These are phyloP conservation scores for Solanum chacoense DNA, from an alignment of 305 asterid genomes.

Conservation along the genomic window DNA sequence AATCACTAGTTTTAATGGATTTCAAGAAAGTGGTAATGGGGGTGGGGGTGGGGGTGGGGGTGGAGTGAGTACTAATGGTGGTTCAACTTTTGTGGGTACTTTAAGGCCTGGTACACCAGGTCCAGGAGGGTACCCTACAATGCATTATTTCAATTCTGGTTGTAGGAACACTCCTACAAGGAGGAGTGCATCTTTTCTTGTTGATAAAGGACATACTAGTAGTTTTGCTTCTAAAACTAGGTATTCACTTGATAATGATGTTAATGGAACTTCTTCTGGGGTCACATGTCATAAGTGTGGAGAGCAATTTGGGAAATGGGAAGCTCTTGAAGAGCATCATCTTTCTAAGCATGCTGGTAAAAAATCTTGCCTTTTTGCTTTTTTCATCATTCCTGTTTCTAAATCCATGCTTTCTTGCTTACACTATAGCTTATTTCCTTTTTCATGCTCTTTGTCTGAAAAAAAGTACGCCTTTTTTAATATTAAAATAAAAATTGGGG, in stretches of 20 bases:
- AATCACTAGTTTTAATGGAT: conserved; percentile 55
- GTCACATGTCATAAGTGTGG: conserved; percentile 68
- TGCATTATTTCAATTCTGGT: conserved; percentile 52
- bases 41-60: too few relatives aligned
- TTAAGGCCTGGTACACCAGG: conserved; percentile 83
- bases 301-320: conserved; percentile 70
- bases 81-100: conserved; percentile 47
- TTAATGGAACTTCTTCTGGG: conserved; percentile 22
- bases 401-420: not conserved
- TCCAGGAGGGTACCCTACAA: conserved; percentile 52
- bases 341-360: conserved; percentile 88
- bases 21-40: conserved; percentile 19
- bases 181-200: conserved; percentile 26
- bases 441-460: not conserved
- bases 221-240: conserved; percentile 26
- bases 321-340: conserved; percentile 74
- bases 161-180: conserved; percentile 41
- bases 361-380: not conserved
- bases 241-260: conserved; percentile 27
- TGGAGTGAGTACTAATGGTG: conserved; percentile 13
- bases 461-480: not conserved
- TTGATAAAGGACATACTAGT: conserved; percentile 21
- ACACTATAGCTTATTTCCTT: not conserved
- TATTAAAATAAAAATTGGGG: not conserved
- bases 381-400: not conserved